Evolutionary conservation across 345 rosid species (phyloP).

Genomic region (Aurinia saxatilis): DNA sequence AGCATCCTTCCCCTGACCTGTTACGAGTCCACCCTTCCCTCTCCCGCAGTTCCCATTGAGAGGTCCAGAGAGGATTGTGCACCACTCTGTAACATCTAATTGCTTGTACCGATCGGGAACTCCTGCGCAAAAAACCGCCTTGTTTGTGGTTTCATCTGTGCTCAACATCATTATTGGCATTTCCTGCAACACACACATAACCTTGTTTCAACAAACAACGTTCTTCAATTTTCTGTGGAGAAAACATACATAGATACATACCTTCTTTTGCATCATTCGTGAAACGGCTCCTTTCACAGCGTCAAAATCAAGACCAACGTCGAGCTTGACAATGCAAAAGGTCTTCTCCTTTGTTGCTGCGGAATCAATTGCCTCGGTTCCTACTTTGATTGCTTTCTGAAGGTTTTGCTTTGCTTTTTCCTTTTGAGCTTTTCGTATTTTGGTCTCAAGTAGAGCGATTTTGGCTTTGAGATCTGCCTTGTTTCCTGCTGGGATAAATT

Average conservation of each 20-base stretch:
- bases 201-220: too few relatives aligned
- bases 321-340: constrained; percentile 51
- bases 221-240: neutral
- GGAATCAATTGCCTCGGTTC: constrained; percentile 41
- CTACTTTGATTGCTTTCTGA: constrained; percentile 47
- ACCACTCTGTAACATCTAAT: neutral
- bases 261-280: constrained; percentile 59
- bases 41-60: neutral
- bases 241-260: constrained; percentile 1
- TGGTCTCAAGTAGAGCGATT: constrained; percentile 47
- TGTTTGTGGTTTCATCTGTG: neutral
- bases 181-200: neutral
- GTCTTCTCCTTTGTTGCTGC: constrained; percentile 50
- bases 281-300: constrained; percentile 69
- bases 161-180: neutral
- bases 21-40: neutral
- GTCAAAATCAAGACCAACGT: constrained; percentile 66
- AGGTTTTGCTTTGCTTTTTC: constrained; percentile 64
- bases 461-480: constrained; percentile 59
- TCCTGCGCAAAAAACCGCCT: neutral
- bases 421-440: constrained; percentile 59
- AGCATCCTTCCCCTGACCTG: neutral
- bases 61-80: neutral
- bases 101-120: neutral
- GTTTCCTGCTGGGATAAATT: constrained; percentile 59